Base-by-base conservation (phyloP, 345 rosid species). In the Sisymbrium irio region DNA sequence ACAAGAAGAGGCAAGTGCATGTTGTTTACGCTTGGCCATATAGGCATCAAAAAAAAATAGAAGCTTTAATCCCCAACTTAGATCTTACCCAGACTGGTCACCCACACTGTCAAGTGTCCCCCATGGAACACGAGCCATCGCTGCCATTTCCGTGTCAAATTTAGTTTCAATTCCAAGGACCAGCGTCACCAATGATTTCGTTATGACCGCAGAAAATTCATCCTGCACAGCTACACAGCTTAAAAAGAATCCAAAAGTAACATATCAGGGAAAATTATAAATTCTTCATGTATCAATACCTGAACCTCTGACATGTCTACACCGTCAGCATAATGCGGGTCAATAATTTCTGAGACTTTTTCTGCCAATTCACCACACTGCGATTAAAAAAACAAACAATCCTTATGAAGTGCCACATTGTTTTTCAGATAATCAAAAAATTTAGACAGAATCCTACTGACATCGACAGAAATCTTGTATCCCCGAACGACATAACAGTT, bases 101-200 rank as follows among this genome's bases (percentile, higher is more conserved):
- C 98, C 99, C 42, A 95, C 99, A 78, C 98, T 89, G 80, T 95
- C 99, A 77, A 95, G 98, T 75, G 92, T 86, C 57, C 85, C 86
- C 99, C 99, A 95, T 64, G 89, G 91, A 70, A 95, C 94, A 74
- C 98, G 94, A 49, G 97, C 85, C 99, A 95, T 95, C 47, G 82
- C 88, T 59, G 92, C 96, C 97, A 95, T 92, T 86, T 95, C 98
- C 62, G 82, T 77, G 82, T 95, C 99, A 79, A 95, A 95, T 76
- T 90, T 95, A 46, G 97, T 90, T 85, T 95, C 99, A 65, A 95
- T 65, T 79, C 98, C 98, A 60, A 87, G 92, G 76, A 95, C 99
- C 62, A 95, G 75, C 62, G 97, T 92, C 25, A 92, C 90, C 73
- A 95, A 79, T 60, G 99, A 87, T 84, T 80, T 90, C 2, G 97